Base-by-base conservation (phyloP, 2,329 filamentous ascomycete genomes). In the Cladosporium sp. region DNA sequence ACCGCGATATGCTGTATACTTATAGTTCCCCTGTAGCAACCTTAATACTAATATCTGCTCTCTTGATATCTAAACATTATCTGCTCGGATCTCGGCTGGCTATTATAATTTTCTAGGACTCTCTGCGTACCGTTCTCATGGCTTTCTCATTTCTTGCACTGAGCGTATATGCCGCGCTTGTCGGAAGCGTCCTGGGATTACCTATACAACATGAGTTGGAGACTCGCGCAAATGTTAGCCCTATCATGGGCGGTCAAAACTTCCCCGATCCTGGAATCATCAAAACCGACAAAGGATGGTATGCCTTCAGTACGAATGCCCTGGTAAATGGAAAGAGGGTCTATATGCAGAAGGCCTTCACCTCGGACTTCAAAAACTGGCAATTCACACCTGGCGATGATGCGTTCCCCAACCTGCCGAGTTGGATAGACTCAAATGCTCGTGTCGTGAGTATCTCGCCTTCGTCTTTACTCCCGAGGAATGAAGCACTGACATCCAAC, bases 261-360 rank as follows among this genome's bases (percentile, higher is more conserved):
- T 84, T 84, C 64, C 76, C 82, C 1, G 82, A 84, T 62, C 82
- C 82, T 12, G 71, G 76, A 12, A 75, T 86, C 49, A 64, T 85
- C 43, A 66, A 77, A 62, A 74, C 69, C 1, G 74, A 80, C 59
- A 78, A 77, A 3, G 74, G 71, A 3, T 85, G 80, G 75, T 82
- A 85, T 61, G 80, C 83, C 7, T 86, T 85, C 68, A 80, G 59
- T 6, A 67, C 65, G 6, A 65, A 62, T 1, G 78, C 78, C 55
- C 75, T 75, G 47, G 77, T 77, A 58, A 78, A 75, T 40, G 73
- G 76, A 17, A 60, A 60, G 39, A 40, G 28, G 7, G 73, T 65
- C 17, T 55, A 81, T 54, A 73, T 86, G 4, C 84, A 84, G 63
- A 75, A 81, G 3, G 83, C 83, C 1, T 74, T 66, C 4, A 79